Base-by-base conservation (phyloP, 2,329 filamentous ascomycete species). In the Lachnellula subtilissima region DNA sequence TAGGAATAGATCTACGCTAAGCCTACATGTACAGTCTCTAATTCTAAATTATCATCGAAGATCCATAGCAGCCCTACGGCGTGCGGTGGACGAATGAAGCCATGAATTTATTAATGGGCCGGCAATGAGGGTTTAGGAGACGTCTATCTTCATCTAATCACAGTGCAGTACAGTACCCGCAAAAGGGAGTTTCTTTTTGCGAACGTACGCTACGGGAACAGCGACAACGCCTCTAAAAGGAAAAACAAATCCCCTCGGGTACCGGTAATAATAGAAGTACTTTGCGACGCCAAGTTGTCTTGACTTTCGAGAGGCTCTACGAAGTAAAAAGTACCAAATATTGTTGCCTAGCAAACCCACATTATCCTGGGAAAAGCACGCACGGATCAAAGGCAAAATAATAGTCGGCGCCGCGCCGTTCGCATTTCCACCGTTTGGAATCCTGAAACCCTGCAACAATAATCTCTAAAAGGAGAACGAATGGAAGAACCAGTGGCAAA, bases 1-100 rank as follows among this genome's bases (percentile, higher is more conserved):
- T 50, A 55, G 53, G 61, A 65, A 66, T 61, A 65, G 60, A 65
- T 54, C 39, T 36, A 54, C 59, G 53, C 60, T 65, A 64, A 47
- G 48, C 28, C 22, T 39, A 45, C 35, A 15, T 7, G 12, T n/a
- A 45, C 11, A 40, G 17, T 17, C 46, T 46, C 15, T n/a, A 39
- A 23, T 15, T 32, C 39, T 55, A 49, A 53, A 58, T 58, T n/a
- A 17, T 39, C 50, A 56, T 57, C 52, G 54, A 50, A 40, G 54
- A 51, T 40, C 48, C 46, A 32, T 45, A 50, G 48, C 54, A 60
- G 58, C 58, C 57, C 57, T 61, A 62, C 56, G 58, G 54, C 48
- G 48, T 36, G 25, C 22, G n/a, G 49, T 42, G 39, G 37, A 17
- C 5, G 15, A 48, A 48, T 15, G 22, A 15, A 14, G 32, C 42